Evolutionary conservation across 768 basidiomycete species (phyloP).

Genomic region (Pleurotus sapidus): DNA sequence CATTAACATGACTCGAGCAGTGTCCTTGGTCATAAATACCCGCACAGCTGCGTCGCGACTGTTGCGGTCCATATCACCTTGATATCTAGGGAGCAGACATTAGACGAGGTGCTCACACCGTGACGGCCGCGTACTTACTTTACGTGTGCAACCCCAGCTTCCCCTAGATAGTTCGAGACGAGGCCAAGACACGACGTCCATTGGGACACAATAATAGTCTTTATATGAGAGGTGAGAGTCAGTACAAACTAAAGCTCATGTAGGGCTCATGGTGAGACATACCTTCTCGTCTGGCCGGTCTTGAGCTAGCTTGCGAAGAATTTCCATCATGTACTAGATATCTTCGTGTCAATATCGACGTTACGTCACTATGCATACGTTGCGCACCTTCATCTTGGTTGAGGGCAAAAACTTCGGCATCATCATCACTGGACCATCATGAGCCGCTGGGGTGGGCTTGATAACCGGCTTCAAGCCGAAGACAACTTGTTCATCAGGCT

Average conservation of each 20-base stretch:
- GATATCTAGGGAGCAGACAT: slow-evolving; percentile 37
- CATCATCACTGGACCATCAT: slow-evolving; percentile 28
- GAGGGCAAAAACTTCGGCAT: slow-evolving; percentile 63
- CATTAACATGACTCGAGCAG: slow-evolving; percentile 59
- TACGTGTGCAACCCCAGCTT: slow-evolving; percentile 49
- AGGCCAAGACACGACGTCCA: slow-evolving; percentile 68
- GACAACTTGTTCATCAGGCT: slow-evolving; percentile 39
- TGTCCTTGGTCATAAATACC: slow-evolving; percentile 59
- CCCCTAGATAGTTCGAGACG: slow-evolving; percentile 58
- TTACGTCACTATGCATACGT: background rate
- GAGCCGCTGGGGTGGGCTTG: slow-evolving; percentile 25
- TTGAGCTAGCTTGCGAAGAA: slow-evolving; percentile 40
- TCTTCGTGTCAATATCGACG: background rate
- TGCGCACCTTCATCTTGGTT: slow-evolving; percentile 70
- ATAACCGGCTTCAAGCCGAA: slow-evolving; percentile 28
- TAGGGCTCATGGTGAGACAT: slow-evolving; percentile 4
- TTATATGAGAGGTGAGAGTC: background rate
- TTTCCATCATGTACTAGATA: slow-evolving; percentile 56
- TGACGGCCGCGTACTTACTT: slow-evolving; percentile 33
- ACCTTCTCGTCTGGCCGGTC: slow-evolving; percentile 63
- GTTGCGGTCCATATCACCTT: slow-evolving; percentile 54
- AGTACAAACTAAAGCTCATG: background rate
- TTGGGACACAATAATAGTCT: slow-evolving; percentile 68
- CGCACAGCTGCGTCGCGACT: slow-evolving; percentile 55
- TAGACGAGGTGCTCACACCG: background rate